A percentile compares a stretch with the other conserved stretches of the same genome.
Conservation (phyloP, 441 rosid species). For the Syzygium malaccense region DNA sequence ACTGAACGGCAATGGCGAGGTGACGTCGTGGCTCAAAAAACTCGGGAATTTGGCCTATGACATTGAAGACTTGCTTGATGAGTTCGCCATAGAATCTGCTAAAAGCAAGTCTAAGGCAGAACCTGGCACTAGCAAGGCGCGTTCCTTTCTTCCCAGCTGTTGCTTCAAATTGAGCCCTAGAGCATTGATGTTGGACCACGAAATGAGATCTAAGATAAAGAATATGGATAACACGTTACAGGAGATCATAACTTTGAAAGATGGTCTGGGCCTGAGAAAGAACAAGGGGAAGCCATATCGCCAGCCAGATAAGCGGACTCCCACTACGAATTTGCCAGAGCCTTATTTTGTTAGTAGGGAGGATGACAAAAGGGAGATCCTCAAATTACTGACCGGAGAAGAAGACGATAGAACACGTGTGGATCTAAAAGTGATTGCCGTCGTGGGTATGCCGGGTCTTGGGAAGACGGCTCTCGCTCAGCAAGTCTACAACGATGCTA, state of each 20-base stretch:
- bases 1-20: accelerated
- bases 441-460: not conserved
- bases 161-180: no score
- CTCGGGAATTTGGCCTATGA: not conserved
- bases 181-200: no score
- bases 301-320: no score
- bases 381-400: accelerated
- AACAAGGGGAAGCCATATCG: no score
- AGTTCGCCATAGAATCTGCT: accelerated
- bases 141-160: no score
- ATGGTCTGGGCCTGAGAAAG: no score
- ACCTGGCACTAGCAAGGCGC: no score
- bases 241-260: no score
- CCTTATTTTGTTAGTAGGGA: not conserved
- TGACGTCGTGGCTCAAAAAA: not conserved
- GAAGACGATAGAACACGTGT: not conserved
- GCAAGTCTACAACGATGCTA: not conserved
- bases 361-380: not conserved
- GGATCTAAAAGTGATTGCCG: not conserved
- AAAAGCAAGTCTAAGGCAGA: not conserved
- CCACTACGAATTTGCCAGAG: accelerated
- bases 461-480: not conserved
- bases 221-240: no score
- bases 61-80: not conserved
- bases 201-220: no score